phyloP scores from a whole-genome alignment of 2,329 filamentous ascomycete genomes.

The Microsporum audouinii region DNA sequence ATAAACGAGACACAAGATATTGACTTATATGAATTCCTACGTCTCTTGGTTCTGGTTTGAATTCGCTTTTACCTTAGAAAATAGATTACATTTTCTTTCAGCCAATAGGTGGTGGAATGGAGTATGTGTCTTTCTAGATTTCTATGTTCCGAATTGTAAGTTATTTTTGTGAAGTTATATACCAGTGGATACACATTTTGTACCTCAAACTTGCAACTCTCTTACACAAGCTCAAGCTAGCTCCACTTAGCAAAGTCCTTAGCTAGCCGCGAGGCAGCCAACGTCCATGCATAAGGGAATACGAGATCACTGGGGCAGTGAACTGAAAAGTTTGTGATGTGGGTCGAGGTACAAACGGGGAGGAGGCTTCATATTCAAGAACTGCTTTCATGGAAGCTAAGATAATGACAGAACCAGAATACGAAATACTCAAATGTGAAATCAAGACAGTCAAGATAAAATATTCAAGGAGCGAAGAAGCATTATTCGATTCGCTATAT shows the following conservation, averaged over 20 bases:
- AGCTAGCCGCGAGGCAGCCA: background rate
- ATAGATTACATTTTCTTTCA: background rate
- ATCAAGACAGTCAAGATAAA: background rate
- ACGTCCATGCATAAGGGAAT: no score
- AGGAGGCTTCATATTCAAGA: background rate
- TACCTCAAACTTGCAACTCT: background rate
- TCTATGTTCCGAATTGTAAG: background rate
- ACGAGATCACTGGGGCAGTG: no score
- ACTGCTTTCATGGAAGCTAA: no score
- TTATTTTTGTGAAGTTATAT: background rate
- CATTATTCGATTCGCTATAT: background rate
- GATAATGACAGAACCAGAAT: background rate
- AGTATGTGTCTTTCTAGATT: background rate
- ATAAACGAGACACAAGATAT: background rate
- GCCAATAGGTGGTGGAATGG: background rate
- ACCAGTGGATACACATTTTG: background rate
- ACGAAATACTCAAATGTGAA: background rate
- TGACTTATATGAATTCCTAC: background rate
- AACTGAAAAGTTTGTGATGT: no score
- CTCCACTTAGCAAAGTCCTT: background rate
- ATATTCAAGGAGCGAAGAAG: background rate
- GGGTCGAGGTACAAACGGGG: no score
- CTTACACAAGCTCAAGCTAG: background rate
- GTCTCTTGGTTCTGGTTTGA: background rate
- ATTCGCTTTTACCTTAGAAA: background rate